Percentiles rank a stretch among this genome's conserved stretches.
Evolutionary conservation across 1,139 yeast genomes (phyloP).

Genomic region (Suhomyces terraborum): DNA sequence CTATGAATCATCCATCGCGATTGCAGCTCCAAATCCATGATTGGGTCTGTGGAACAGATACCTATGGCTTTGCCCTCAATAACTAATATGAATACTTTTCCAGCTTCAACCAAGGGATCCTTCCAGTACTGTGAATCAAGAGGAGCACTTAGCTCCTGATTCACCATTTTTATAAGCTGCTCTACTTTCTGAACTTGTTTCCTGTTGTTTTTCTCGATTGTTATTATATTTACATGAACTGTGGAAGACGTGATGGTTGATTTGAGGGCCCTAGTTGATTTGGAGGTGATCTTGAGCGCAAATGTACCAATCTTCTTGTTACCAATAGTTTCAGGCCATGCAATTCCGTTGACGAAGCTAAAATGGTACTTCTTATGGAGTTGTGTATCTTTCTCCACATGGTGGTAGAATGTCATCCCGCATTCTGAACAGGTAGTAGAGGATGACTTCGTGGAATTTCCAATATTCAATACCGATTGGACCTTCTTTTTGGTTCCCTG

Average conservation of each 20-base stretch:
- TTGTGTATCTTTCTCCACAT: slow-evolving; percentile 45
- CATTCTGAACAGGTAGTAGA: slow-evolving; percentile 52
- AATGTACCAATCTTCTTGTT: slow-evolving; percentile 36
- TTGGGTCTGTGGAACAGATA: slow-evolving; percentile 48
- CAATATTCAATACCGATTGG: slow-evolving; percentile 17
- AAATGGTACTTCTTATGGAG: slow-evolving; percentile 53
- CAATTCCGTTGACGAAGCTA: slow-evolving; percentile 49
- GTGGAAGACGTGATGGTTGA: slow-evolving; percentile 9
- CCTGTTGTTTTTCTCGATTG: slow-evolving; percentile 18
- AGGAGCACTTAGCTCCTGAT: slow-evolving; percentile 61
- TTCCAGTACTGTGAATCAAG: slow-evolving; percentile 54
- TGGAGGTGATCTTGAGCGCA: slow-evolving; percentile 8
- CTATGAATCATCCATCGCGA: slow-evolving; percentile 52
- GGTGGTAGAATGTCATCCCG: slow-evolving; percentile 58
- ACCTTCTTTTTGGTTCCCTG: slow-evolving; percentile 7
- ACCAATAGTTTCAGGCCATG: slow-evolving; percentile 35
- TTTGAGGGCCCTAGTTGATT: slow-evolving; percentile 5
- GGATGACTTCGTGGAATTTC: slow-evolving; percentile 7
- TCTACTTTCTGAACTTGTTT: slow-evolving; percentile 26
- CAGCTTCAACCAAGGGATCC: slow-evolving; percentile 21
- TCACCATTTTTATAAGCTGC: slow-evolving; percentile 50
- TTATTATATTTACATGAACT: slow-evolving; percentile 14
- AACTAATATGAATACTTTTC: slow-evolving; percentile 52
- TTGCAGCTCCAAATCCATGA: slow-evolving; percentile 24
- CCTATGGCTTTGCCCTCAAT: slow-evolving; percentile 51